phyloP scores from a whole-genome alignment of 1,284 basidiomycete species.

The Psilocybe mexicana region DNA sequence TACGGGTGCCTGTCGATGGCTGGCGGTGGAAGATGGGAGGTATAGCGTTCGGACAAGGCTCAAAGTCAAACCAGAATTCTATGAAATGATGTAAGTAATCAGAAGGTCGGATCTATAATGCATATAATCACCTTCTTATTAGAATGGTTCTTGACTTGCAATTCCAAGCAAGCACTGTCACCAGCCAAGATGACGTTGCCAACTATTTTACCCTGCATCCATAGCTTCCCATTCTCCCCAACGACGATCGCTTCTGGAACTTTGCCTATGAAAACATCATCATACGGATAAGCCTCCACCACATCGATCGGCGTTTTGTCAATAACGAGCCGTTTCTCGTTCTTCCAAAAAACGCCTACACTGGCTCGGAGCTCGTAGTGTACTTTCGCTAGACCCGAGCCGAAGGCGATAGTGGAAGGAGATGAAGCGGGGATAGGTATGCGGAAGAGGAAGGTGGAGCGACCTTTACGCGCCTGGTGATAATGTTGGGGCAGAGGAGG shows the following conservation, averaged over 20 bases:
- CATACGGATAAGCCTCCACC: conserved; percentile 50
- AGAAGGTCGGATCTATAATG: neutral
- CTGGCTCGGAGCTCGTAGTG: conserved; percentile 71
- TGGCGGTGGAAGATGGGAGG: conserved; percentile 44
- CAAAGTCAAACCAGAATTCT: conserved; percentile 69
- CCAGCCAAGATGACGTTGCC: conserved; percentile 66
- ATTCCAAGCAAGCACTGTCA: conserved; percentile 65
- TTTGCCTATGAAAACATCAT: conserved; percentile 35
- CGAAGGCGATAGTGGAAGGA: conserved; percentile 70
- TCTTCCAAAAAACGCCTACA: conserved; percentile 71
- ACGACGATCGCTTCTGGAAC: conserved; percentile 62
- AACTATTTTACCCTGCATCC: conserved; percentile 66
- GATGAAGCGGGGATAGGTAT: conserved; percentile 64
- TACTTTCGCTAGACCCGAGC: conserved; percentile 62
- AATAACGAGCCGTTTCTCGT: conserved; percentile 63
- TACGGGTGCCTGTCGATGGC: conserved; percentile 44
- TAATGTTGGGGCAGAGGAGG: conserved; percentile 61
- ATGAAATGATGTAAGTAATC: conserved; percentile 7
- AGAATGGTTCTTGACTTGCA: conserved; percentile 79
- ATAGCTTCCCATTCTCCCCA: conserved; percentile 75
- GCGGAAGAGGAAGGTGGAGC: conserved; percentile 73
- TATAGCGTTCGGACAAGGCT: conserved; percentile 59
- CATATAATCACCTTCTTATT: conserved; percentile 60
- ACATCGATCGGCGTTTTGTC: conserved; percentile 63
- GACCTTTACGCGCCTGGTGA: conserved; percentile 66